Conservation (phyloP, 2,329 filamentous ascomycete genomes). For the Fusarium sp. region DNA sequence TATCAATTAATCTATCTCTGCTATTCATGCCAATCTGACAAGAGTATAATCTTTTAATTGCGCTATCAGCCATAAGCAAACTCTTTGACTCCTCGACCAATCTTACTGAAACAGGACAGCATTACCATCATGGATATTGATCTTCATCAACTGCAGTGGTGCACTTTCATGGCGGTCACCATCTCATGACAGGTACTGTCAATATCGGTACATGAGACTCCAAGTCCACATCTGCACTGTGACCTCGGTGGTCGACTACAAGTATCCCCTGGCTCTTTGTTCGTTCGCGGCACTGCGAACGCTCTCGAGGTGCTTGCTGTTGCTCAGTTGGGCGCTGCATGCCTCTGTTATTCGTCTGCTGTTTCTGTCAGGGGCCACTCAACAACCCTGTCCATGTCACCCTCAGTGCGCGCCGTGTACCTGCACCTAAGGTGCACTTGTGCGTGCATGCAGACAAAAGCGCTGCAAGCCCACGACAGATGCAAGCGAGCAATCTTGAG, state of each 20-base stretch:
- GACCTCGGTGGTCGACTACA: conserved; percentile 13
- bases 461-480: conserved; percentile 21
- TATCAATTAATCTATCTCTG: conserved; percentile 20
- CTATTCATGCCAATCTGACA: conserved; percentile 11
- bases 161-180: conserved; percentile 33
- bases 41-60: background rate
- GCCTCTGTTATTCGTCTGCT: conserved; percentile 35
- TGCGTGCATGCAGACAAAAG: conserved; percentile 32
- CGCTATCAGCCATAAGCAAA: background rate
- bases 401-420: conserved; percentile 34
- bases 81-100: conserved; percentile 14
- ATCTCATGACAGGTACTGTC: conserved; percentile 26
- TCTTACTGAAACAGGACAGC: conserved; percentile 35
- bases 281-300: conserved; percentile 26
- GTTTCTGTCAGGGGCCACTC: conserved; percentile 30
- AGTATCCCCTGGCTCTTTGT: conserved; percentile 22
- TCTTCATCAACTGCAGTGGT: conserved; percentile 27
- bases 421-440: conserved; percentile 39
- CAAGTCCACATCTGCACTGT: conserved; percentile 29
- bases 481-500: conserved; percentile 16
- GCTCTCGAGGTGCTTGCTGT: conserved; percentile 4
- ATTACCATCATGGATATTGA: conserved; percentile 31
- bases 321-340: conserved; percentile 20
- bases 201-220: conserved; percentile 25
- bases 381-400: conserved; percentile 29